Base-by-base conservation (phyloP, 257 asterid genomes). In the Ilex aquifolium region DNA sequence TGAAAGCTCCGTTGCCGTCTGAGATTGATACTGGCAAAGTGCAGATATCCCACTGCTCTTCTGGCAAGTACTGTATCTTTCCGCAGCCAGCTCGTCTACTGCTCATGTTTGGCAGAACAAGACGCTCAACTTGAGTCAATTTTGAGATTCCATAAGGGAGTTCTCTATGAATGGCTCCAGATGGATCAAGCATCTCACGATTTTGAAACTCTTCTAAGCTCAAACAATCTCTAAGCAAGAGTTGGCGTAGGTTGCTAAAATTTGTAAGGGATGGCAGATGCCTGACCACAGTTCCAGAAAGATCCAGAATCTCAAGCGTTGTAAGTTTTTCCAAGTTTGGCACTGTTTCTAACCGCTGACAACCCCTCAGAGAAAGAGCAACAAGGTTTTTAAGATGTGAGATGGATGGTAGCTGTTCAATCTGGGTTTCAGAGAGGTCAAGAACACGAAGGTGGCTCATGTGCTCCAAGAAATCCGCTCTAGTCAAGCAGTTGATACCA, bases 271-370 rank as follows among this genome's bases (percentile, higher is more conserved):
- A 55, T 53, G 63, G 63, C 3, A 65, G 71, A 31, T 21, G 46
- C 44, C 29, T 56, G n/a, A 69, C 8, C 7, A 57, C 29, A 56
- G 74, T 69, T 32, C 63, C 60, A 32, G 74, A 69, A 48, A 69
- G 68, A 69, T 69, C 74, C 39, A 56, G 60, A 36, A 69, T 42
- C 64, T 69, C 65, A 11, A 69, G 69, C 29, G 13, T 63, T 17
- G 63, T 52, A 30, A 63, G 56, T 17, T 31, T 30, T 61, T 69
- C 64, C 31, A 62, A 27, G 10, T 40, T 9, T 56, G 68, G 64
- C 13, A 69, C 48, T 2, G 56, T 56, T 14, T 39, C 50, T 14
- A 69, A 29, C 10, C 4, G 58, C 29, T 40, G 29, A 56, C 69
- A 63, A 29, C 61, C 56, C 44, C 74, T 57, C 3, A 69, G 17